These are phyloP conservation scores for Magnusiomyces tetraspermus DNA, from an alignment of 1,139 yeast genomes.

Conservation along the genomic window DNA sequence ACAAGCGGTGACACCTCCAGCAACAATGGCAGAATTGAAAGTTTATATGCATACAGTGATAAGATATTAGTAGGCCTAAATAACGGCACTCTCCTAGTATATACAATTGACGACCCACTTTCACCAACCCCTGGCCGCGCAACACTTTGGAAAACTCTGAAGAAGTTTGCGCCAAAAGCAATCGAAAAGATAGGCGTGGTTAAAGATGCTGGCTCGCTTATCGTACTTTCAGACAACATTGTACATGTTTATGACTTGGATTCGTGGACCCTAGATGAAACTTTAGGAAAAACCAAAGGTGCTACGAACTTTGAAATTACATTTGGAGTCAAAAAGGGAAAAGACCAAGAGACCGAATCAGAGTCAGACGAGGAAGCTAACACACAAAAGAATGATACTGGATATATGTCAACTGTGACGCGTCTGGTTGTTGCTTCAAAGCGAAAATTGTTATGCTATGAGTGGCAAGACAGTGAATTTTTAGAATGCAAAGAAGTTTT, in stretches of 20 bases:
- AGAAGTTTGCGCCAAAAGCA: conserved; percentile 18
- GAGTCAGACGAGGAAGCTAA: neutral
- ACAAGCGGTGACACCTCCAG: neutral
- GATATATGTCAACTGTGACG: conserved; percentile 19
- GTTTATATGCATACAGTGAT: conserved; percentile 21
- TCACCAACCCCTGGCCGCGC: conserved; percentile 12
- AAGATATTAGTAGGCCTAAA: conserved; percentile 23
- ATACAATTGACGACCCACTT: conserved; percentile 21
- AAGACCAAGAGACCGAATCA: neutral
- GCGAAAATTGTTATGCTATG: conserved; percentile 30
- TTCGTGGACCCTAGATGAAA: conserved; percentile 28
- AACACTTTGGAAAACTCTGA: conserved; percentile 15
- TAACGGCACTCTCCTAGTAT: conserved; percentile 23
- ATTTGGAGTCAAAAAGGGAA: conserved; percentile 19
- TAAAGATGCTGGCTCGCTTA: conserved; percentile 31
- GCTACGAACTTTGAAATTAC: conserved; percentile 28
- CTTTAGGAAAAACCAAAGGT: conserved; percentile 32
- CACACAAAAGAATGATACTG: neutral
- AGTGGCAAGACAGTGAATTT: conserved; percentile 34
- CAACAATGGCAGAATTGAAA: conserved; percentile 3
- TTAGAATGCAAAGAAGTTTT: conserved; percentile 27
- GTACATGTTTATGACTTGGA: conserved; percentile 32
- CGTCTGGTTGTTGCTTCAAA: conserved; percentile 32
- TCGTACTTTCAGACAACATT: conserved; percentile 29
- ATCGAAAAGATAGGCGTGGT: conserved; percentile 31